A percentile compares a stretch with the other conserved stretches of the same genome.
phyloP scores from a whole-genome alignment of 2,329 filamentous ascomycete species.

The Ophiocordyceps camponoti-rufipedis region DNA sequence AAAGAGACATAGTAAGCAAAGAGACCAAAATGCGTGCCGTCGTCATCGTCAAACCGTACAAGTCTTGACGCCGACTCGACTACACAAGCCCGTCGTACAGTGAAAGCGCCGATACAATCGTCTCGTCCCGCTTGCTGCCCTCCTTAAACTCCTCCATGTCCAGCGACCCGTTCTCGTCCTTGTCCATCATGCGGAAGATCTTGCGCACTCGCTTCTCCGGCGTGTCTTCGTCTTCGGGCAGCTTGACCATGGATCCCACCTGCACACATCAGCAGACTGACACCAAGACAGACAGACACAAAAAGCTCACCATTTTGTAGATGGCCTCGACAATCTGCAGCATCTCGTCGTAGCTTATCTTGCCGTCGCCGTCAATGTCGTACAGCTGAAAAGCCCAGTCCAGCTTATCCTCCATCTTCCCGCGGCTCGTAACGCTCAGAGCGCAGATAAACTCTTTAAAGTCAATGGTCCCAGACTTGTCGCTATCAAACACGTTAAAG shows the following conservation, averaged over 20 bases:
- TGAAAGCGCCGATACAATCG: constrained; percentile 90
- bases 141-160: constrained; percentile 99
- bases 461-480: constrained; percentile 94
- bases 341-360: constrained; percentile 99
- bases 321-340: constrained; percentile 96
- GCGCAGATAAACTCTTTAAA: constrained; percentile 99
- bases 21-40: too few species aligned
- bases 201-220: constrained; percentile 95
- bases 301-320: constrained; percentile 77
- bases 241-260: constrained; percentile 98
- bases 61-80: background rate
- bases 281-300: too few species aligned
- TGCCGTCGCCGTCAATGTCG: constrained; percentile 96
- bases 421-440: constrained; percentile 85
- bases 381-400: constrained; percentile 99
- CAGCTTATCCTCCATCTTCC: constrained; percentile 98
- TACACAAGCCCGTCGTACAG: constrained; percentile 91
- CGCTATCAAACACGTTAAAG: constrained; percentile 96
- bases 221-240: constrained; percentile 96
- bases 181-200: constrained; percentile 99
- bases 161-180: constrained; percentile 94
- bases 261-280: constrained; percentile 15
- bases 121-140: constrained; percentile 96
- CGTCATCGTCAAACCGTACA: too few species aligned
- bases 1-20: too few species aligned